Base-by-base conservation (phyloP, 345 rosid species). In the Noccaea caerulescens region DNA sequence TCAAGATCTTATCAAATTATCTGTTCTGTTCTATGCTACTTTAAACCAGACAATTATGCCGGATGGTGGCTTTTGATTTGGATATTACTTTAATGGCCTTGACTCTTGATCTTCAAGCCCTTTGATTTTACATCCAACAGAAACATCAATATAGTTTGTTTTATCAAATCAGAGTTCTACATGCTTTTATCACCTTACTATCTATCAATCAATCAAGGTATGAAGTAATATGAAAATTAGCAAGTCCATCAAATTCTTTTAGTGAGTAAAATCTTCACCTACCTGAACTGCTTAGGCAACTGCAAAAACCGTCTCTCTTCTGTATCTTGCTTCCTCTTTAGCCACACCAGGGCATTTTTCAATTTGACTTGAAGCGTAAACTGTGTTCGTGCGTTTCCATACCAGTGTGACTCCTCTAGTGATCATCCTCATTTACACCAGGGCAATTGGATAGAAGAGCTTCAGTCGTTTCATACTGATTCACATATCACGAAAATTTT, bases 391-490 rank as follows among this genome's bases (percentile, higher is more conserved):
- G 46, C 10, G 68, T 43, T 60, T 9, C 58, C 62, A 33, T 23
- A 54, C 53, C 42, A 53, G 7, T 32, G 2, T 45, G 10, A 63
- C 53, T 56, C 23, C 57, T 57, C 75, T 77, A 82, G 75, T 81
- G 99, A 72, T 89, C 93, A 76, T 89, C 97, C 77, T 94, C 97
- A 36, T 83, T 75, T 30, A 72, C 77, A 39, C 96, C 99, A 34
- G 97, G 97, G 88, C 96, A 94, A 77, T 74, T 72, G 55, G 89
- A 80, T 41, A 77, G 43, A 56, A 94, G 93, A 59, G 86, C 88
- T 82, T 91, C 97, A 53, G 30, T n/a, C 34, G 97, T 80, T 58
- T 84, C 96, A 79, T 93, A 93, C 98, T 93, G 89, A 73, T 43
- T 33, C 47, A 80, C 49, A 57, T 42, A 32, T 44, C 3, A 2